These are phyloP conservation scores for Aurifilum marmelostoma DNA, from an alignment of 2,329 filamentous ascomycete genomes.

Conservation along the genomic window DNA sequence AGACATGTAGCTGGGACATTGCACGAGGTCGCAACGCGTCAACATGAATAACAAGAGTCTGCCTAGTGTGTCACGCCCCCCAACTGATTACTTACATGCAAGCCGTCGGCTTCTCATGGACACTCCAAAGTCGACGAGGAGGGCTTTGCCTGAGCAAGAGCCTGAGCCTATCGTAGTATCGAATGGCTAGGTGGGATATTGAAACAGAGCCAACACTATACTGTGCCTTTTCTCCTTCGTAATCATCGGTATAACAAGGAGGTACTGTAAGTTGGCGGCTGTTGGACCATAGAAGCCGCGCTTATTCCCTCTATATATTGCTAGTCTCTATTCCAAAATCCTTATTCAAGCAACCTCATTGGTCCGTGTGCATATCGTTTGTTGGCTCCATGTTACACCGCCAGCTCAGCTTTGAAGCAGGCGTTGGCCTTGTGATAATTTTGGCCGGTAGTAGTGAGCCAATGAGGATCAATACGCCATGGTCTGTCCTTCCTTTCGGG, in stretches of 20 bases:
- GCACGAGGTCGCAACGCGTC: not conserved
- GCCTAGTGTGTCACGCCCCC: not conserved
- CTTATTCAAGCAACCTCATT: not conserved
- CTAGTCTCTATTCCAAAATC: not conserved
- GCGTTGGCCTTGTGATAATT: not conserved
- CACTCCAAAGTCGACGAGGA: not conserved
- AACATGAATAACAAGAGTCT: not conserved
- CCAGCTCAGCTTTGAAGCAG: not conserved
- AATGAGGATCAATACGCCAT: not conserved
- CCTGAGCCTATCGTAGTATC: not conserved
- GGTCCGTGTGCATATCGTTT: not conserved
- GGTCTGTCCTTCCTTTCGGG: not conserved
- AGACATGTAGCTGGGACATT: not conserved
- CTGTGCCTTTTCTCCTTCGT: not conserved
- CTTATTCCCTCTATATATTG: not conserved
- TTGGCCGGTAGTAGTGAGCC: not conserved
- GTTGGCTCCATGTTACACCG: not conserved
- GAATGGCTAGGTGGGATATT: not conserved
- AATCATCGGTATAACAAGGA: not conserved
- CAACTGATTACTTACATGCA: not conserved
- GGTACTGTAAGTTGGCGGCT: not conserved
- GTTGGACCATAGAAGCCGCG: not conserved
- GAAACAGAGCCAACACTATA: not conserved
- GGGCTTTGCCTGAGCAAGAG: not conserved
- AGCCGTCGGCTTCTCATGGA: not conserved